Percentiles rank a stretch among this genome's conserved stretches.
phyloP scores from a whole-genome alignment of 2,329 filamentous ascomycete genomes.

The Ophidiomyces ophidiicola region DNA sequence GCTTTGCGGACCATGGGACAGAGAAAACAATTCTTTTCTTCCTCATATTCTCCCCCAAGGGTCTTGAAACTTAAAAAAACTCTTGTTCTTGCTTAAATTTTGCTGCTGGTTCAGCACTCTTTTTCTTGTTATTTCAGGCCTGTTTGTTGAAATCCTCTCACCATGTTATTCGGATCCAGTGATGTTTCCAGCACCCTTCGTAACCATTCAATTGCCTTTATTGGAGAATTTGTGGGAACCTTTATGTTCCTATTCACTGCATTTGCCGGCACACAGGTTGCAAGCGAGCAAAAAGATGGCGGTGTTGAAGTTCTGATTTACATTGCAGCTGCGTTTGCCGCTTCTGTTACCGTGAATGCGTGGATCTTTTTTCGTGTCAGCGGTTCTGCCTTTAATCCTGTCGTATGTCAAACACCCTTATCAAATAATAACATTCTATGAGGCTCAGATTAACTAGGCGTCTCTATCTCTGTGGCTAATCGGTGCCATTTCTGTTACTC shows the following conservation, averaged over 20 bases:
- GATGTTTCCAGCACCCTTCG: slow-evolving; percentile 19
- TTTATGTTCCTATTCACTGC: slow-evolving; percentile 41
- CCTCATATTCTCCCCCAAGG: not conserved
- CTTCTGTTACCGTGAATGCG: slow-evolving; percentile 41
- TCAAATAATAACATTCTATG: not conserved
- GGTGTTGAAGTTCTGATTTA: slow-evolving; percentile 26
- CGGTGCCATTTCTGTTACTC: slow-evolving; percentile 43
- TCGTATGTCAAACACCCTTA: slow-evolving; percentile 25
- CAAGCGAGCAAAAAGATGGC: slow-evolving; percentile 27
- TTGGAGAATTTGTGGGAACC: slow-evolving; percentile 43
- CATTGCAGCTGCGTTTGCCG: slow-evolving; percentile 35
- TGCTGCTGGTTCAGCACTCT: slow-evolving; percentile 1
- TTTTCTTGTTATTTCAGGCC: not conserved
- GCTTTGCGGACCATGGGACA: not conserved
- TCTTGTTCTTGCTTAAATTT: not conserved
- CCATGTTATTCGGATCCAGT: not conserved
- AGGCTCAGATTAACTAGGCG: slow-evolving; percentile 24
- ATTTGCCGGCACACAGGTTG: slow-evolving; percentile 37
- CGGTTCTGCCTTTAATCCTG: slow-evolving; percentile 42
- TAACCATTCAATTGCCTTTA: slow-evolving; percentile 36
- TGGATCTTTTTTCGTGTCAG: slow-evolving; percentile 45
- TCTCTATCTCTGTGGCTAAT: slow-evolving; percentile 50
- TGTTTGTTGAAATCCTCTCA: not conserved
- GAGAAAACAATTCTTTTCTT: too few relatives aligned
- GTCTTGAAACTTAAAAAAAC: slow-evolving; percentile 6